Evolutionary conservation across 1,284 basidiomycete species (phyloP).

Genomic region (Cerioporus squamosus): DNA sequence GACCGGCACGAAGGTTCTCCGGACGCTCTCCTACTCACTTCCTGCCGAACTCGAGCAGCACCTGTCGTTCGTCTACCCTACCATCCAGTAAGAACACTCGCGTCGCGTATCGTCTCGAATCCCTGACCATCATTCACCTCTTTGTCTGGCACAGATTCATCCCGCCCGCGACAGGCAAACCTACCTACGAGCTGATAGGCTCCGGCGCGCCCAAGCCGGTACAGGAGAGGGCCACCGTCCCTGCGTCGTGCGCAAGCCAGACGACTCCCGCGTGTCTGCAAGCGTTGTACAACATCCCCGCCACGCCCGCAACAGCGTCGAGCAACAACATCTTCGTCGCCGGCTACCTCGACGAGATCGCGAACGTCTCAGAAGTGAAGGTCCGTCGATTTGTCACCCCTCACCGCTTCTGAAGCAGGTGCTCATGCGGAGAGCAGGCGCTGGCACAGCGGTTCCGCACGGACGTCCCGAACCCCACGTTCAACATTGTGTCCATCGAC

Average conservation of each 20-base stretch:
- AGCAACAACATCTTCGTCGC: slow-evolving; percentile 55
- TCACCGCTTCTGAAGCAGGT: background rate
- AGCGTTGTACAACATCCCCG: slow-evolving; percentile 52
- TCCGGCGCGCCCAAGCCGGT: background rate
- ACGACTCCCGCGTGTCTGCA: slow-evolving; percentile 60
- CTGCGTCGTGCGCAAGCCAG: slow-evolving; percentile 11
- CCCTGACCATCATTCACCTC: too few species aligned
- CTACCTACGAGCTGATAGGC: background rate
- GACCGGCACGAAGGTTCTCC: slow-evolving; percentile 31
- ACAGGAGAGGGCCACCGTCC: slow-evolving; percentile 6
- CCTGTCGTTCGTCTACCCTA: slow-evolving; percentile 43
- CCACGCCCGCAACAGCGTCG: slow-evolving; percentile 45
- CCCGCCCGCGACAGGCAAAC: background rate
- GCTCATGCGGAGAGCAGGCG: background rate
- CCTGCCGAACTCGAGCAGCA: slow-evolving; percentile 37
- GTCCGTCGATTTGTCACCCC: slow-evolving; percentile 22
- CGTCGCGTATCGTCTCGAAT: too few species aligned
- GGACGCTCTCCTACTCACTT: slow-evolving; percentile 44
- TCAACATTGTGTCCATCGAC: slow-evolving; percentile 14
- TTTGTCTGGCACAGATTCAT: background rate
- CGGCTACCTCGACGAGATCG: slow-evolving; percentile 57
- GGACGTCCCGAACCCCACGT: slow-evolving; percentile 43
- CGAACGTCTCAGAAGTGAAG: slow-evolving; percentile 51
- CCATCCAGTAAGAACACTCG: slow-evolving; percentile 26
- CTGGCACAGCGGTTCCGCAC: slow-evolving; percentile 41